These are phyloP conservation scores for Lizanozyma gosingica DNA, from an alignment of 1,139 yeast genomes.

Conservation along the genomic window DNA sequence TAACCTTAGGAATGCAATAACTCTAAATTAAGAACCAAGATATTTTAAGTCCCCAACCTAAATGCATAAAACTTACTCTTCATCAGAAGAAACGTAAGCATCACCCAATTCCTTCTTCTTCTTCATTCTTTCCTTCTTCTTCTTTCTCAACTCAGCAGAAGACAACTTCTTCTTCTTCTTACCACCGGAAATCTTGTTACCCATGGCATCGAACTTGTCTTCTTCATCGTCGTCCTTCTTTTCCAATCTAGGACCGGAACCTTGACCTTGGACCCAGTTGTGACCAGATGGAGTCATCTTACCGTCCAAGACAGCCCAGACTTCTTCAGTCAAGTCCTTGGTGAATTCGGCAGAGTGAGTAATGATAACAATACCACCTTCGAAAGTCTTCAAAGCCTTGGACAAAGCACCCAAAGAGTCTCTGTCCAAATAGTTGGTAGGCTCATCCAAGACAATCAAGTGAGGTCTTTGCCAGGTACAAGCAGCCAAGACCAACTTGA, in stretches of 20 bases:
- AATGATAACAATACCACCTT: conserved; percentile 99
- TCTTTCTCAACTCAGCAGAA: conserved; percentile 99
- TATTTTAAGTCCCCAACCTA: neutral
- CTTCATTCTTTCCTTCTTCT: conserved; percentile 99
- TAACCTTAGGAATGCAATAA: neutral
- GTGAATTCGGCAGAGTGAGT: conserved; percentile 99
- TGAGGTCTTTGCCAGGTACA: conserved; percentile 99
- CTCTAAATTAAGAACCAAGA: neutral
- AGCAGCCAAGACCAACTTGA: conserved; percentile 98
- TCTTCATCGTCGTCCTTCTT: conserved; percentile 96
- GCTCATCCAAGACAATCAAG: conserved; percentile 97
- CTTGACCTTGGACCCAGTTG: conserved; percentile 99
- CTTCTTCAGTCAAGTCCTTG: conserved; percentile 98
- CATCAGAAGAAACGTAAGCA: conserved; percentile 95
- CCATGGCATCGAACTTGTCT: conserved; percentile 99
- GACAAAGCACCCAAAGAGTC: conserved; percentile 99
- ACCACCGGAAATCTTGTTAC: conserved; percentile 95
- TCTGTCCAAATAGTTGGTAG: conserved; percentile 98
- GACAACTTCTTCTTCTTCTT: conserved; percentile 97
- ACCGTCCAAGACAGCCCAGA: conserved; percentile 99
- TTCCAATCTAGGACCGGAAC: conserved; percentile 96
- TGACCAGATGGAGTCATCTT: conserved; percentile 99
- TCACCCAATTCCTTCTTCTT: conserved; percentile 99
- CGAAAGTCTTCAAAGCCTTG: conserved; percentile 96
- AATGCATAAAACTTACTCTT: conserved; percentile 42